phyloP scores from a whole-genome alignment of 2,329 filamentous ascomycete genomes.

The Orbilia javanica region DNA sequence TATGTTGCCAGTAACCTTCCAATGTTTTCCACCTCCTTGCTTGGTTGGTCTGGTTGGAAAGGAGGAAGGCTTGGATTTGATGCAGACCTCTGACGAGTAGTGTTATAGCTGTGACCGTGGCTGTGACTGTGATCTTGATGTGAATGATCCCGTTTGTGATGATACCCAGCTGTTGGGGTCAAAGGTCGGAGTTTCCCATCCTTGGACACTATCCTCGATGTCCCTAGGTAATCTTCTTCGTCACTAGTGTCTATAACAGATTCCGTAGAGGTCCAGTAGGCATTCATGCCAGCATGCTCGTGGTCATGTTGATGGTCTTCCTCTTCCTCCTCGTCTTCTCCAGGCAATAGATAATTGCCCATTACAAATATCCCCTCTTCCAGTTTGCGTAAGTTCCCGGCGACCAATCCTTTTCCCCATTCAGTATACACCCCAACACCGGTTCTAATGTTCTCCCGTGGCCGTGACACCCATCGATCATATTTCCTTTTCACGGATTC shows the following conservation, averaged over 20 bases:
- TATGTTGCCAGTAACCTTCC: conserved; percentile 48
- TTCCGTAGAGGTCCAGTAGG: conserved; percentile 53
- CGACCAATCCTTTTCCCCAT: conserved; percentile 49
- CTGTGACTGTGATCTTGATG: conserved; percentile 1
- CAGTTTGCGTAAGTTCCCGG: conserved; percentile 36
- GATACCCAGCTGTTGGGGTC: conserved; percentile 35
- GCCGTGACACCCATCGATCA: conserved; percentile 43
- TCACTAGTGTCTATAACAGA: conserved; percentile 53
- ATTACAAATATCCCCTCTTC: conserved; percentile 50
- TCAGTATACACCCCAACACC: conserved; percentile 48
- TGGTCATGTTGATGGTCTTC: conserved; percentile 38
- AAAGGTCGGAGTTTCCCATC: conserved; percentile 30
- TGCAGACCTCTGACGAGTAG: conserved; percentile 20
- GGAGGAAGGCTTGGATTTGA: conserved; percentile 45
- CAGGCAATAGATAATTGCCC: conserved; percentile 46
- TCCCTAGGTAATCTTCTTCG: conserved; percentile 46
- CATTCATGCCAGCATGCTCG: conserved; percentile 49
- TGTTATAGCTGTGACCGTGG: background rate
- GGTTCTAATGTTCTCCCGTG: conserved; percentile 50
- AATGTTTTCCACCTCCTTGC: conserved; percentile 41
- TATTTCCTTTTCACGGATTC: conserved; percentile 40
- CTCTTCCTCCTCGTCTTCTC: conserved; percentile 45
- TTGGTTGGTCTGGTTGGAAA: conserved; percentile 33
- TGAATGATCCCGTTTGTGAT: conserved; percentile 17
- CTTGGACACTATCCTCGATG: conserved; percentile 17